Base-by-base conservation (phyloP, 2,329 filamentous ascomycete species). In the Magnaporthiopsis rhizophila region DNA sequence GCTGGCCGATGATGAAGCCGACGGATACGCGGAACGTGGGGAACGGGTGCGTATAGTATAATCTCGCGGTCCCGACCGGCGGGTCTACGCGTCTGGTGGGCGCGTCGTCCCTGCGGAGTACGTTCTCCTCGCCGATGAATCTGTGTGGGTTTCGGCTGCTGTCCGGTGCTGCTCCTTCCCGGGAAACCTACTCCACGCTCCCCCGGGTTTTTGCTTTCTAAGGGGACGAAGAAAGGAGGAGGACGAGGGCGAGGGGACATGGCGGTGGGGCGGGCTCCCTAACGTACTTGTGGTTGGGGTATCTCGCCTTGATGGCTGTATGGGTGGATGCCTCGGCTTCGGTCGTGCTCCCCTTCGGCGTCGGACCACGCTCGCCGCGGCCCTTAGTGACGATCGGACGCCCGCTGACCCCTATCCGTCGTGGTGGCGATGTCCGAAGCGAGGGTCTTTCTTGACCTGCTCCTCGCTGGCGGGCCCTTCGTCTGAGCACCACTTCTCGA, bases 21-120 rank as follows among this genome's bases (percentile, higher is more conserved):
- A 92, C 91, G 50, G 87, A 90, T 58, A 92, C 87, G 74, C 90
- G 92, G 76, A 90, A 92, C 86, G 91, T 91, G 65, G 89, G 89
- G 71, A 91, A 91, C 7, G 91, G 81, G 73, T 92, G 90, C 36
- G 89, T 90, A 76, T 89, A 92, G 78, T 92, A 30, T 7, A 30
- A 7, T 30, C 30, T 92, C 66, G 92, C 89, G 3, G 90, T 92
- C 78, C 88, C 89, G 71, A 92, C 89, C 34, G 92, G 81, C 12
- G 90, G 89, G 74, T 93, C 90, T 57, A 92, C 82, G 70, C 87
- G 86, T 90, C 89, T 92, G 38, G 89, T 91, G 58, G 89, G 89
- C 30, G 76, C 69, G 56, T 82, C 72, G 59, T 77, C 53, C 88
- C 86, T 70, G 87, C 86, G 58, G 87, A 88, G 73, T 92, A 92